These are phyloP conservation scores for Eucalyptus regnans DNA, from an alignment of 345 rosid genomes.

Conservation along the genomic window DNA sequence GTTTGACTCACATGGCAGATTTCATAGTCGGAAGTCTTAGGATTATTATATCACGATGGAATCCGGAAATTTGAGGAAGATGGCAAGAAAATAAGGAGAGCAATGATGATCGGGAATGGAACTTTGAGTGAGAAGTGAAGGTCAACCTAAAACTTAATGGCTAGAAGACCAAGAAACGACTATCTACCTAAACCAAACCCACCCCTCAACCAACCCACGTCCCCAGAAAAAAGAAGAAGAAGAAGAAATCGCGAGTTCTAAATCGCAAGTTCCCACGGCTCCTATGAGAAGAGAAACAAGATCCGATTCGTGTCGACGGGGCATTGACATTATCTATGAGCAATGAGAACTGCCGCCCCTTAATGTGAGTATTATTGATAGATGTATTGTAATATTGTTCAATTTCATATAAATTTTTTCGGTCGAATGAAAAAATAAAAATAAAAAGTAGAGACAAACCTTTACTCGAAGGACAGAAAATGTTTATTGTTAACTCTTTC, in stretches of 20 bases:
- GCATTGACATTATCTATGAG: background rate
- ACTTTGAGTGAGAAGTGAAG: background rate
- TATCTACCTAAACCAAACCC: background rate
- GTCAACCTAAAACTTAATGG: background rate
- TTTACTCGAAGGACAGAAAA: background rate
- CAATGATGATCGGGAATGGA: background rate
- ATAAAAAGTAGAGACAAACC: background rate
- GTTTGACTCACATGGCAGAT: background rate
- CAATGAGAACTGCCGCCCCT: background rate
- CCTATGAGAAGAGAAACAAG: background rate
- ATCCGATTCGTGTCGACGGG: background rate
- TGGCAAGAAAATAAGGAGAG: accelerated
- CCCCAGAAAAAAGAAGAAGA: background rate
- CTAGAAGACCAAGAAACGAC: background rate
- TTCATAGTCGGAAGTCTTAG: background rate
- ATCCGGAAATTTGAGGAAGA: too few relatives aligned
- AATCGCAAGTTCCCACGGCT: accelerated
- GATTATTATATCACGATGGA: background rate
- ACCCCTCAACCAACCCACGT: background rate
- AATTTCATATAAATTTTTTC: accelerated
- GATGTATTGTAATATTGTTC: background rate
- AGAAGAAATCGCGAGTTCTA: background rate
- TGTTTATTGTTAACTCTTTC: background rate
- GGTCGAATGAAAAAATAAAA: background rate
- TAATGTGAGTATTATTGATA: background rate